Evolutionary conservation across 2,329 filamentous ascomycete genomes (phyloP).

Genomic region (Amauroascus verrucosus): DNA sequence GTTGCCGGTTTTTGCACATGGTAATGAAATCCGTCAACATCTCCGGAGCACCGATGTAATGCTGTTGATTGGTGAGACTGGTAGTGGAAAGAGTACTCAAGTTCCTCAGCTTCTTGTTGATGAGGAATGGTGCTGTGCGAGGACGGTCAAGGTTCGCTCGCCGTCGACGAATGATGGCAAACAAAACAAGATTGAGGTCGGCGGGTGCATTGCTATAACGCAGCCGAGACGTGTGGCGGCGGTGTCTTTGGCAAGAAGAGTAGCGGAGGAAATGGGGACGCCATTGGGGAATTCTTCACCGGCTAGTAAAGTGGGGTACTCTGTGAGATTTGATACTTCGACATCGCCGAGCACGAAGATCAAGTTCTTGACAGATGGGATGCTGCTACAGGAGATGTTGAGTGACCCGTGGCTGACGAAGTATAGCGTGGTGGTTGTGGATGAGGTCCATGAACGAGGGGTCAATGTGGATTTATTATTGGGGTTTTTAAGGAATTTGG

Average conservation of each 20-base stretch:
- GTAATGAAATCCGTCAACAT: conserved; percentile 55
- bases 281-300: conserved; percentile 50
- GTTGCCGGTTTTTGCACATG: conserved; percentile 71
- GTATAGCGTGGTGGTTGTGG: conserved; percentile 85
- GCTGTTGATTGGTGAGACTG: conserved; percentile 83
- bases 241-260: conserved; percentile 77
- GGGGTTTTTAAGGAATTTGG: conserved; percentile 74
- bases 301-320: conserved; percentile 69
- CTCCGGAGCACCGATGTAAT: conserved; percentile 62
- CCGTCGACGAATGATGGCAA: conserved; percentile 10
- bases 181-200: conserved; percentile 45
- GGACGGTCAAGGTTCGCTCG: conserved; percentile 41
- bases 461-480: conserved; percentile 86
- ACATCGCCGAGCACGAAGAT: conserved; percentile 72
- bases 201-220: conserved; percentile 82
- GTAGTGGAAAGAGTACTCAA: conserved; percentile 94
- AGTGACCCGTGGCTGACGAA: conserved; percentile 69
- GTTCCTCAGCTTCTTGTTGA: conserved; percentile 78
- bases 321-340: conserved; percentile 84
- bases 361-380: conserved; percentile 93
- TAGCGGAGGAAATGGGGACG: conserved; percentile 70
- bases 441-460: conserved; percentile 94
- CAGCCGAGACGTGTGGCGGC: conserved; percentile 90
- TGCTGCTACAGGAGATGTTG: conserved; percentile 87
- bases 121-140: conserved; percentile 66